Evolutionary conservation across 192 early-diverging fungal species (phyloP), one percentile per base, ranked within the genome.

Genomic region (Coemansia sp.): DNA sequence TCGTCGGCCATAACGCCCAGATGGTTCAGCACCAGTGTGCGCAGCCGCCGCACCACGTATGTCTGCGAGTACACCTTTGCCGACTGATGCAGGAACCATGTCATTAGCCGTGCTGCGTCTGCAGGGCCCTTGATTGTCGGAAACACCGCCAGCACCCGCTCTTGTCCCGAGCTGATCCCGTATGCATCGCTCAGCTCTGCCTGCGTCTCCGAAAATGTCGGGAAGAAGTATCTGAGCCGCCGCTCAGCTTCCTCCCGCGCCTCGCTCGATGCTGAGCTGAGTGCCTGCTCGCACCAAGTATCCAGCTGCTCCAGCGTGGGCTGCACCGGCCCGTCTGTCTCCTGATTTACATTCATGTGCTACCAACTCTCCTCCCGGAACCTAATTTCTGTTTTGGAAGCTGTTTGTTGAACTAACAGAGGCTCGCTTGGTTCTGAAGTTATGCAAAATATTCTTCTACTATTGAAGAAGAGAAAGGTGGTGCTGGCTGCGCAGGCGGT

Each of bases 151-250:
- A 82, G 60, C 60, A 82, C 74, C 12, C 70, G 73, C 38, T 72
- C 67, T 32, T 72, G 74, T 0, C 72, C 72, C 0, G 65, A 59
- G 41, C 69, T 71, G 38, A 72, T 60, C 27, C 68, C 78, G 17
- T 72, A 73, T 48, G 64, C 64, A n/a, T 66, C 78, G 11, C 65
- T 63, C 22, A 73, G 56, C 53, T 82, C 79, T 0, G 74, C 67
- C 59, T 59, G 64, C 17, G 70, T 70, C 59, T 91, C 89, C 6
- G 90, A 86, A 69, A 94, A 94, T 22, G 93, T 92, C 41, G 93
- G 93, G 59, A 94, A 94, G 45, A 84, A 86, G 67, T 88, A 82
- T 52, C 91, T 88, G 48, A 94, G 79, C 45, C 87, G 72, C 48
- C 83, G 77, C 69, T 94, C 92, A 11, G 88, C 88, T 63, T 88